Base-by-base conservation (phyloP, 2,329 filamentous ascomycete genomes). In the Fusarium udum region DNA sequence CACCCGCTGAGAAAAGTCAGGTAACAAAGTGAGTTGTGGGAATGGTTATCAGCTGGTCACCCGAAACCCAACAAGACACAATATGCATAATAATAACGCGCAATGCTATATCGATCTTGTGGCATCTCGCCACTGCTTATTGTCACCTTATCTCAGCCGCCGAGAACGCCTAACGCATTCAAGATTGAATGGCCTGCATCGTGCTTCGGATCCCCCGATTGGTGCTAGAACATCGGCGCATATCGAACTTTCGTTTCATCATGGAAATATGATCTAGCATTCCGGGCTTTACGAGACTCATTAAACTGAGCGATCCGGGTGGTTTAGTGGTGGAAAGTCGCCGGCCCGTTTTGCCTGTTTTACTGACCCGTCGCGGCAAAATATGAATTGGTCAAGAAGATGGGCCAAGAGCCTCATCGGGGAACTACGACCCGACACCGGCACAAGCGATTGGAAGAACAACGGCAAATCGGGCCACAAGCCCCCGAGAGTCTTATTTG, bases 301-400 rank as follows among this genome's bases (percentile, higher is more conserved):
- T 34, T 24, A 12, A 46, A 31, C 36, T 43, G 45, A 36, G n/a
- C 28, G 24, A 42, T 63, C 39, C 16, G 34, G 48, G 37, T 26
- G 42, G 18, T 48, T 43, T 24, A 56, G 24, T 58, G 58, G 52
- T 68, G 32, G 55, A 71, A 46, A 71, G 24, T 46, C 15, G 43
- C 56, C 71, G 71, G 71, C 58, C 71, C 71, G 71, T 20, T 34
- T 40, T 67, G 57, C 67, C 71, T 57, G 45, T 48, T 71, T 37
- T 24, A 34, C 55, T 55, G 36, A 62, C 26, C 42, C 51, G 57
- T 46, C 57, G 34, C 53, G 59, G 58, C 64, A 64, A 65, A 72
- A 65, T 56, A 43, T 52, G 22, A 52, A 49, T 24, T 61, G 52
- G 45, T 60, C 26, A 26, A 49, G 24, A 61, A 69, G 52, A 43